Evolutionary conservation across 805 yeast species (phyloP), one percentile per base, ranked within the genome.

Genomic region (Henningerozyma blattae): DNA sequence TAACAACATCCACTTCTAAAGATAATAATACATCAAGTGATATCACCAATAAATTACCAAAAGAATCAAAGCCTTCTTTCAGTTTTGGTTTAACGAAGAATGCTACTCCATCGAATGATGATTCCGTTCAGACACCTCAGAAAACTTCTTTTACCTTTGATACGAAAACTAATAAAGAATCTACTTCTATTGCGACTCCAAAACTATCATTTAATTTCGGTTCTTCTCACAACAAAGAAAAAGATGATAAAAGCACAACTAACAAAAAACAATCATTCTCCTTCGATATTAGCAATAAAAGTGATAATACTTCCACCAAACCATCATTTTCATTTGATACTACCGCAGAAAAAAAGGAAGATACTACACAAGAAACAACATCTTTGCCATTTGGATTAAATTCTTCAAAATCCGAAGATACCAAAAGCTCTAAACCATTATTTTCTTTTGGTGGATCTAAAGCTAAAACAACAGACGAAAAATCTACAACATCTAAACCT

Each of bases 131-230:
- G 4, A 14, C 34, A 22, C 3, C 34, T 1, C 17, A n/a, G n/a
- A 37, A 41, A 28, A 41, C 43, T 3, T 30, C 46, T 0, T 43
- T 43, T 22, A 30, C 40, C 3, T 44, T 42, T 34, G 43, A 39
- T 22, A 10, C 26, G 2, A 22, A 9, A n/a, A 12, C 30, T 15
- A 15, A 19, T 15, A 27, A 28, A 12, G 18, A 30, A n/a, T 22
- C 26, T 25, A 27, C 22, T 7, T 22, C 22, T 4, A 4, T 27
- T 14, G 27, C 4, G 10, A 27, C 32, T 16, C 14, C 36, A 6
- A n/a, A n/a, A n/a, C n/a, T n/a, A n/a, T n/a, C n/a, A n/a, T n/a
- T n/a, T n/a, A n/a, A n/a, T n/a, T n/a, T n/a, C n/a, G n/a, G n/a
- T n/a, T n/a, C n/a, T n/a, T n/a, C n/a, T n/a, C n/a, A n/a, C n/a